Conservation (phyloP, 2,329 filamentous ascomycete genomes). For the Arachnopeziza araneosa region DNA sequence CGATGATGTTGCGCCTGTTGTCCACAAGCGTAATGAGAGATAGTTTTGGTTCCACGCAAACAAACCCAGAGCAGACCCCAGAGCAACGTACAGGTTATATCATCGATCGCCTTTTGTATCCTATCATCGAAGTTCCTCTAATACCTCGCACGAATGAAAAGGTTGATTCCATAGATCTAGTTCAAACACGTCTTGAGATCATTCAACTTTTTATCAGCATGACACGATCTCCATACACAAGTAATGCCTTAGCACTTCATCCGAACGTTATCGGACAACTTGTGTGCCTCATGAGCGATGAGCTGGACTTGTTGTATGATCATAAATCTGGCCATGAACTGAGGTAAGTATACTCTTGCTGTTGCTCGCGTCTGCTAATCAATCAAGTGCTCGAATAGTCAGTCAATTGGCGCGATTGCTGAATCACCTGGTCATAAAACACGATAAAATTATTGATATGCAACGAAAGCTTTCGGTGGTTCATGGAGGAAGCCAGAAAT, state of each 20-base stretch:
- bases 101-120: slow-evolving; percentile 35
- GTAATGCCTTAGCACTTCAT: slow-evolving; percentile 61
- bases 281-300: slow-evolving; percentile 69
- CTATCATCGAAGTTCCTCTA: slow-evolving; percentile 39
- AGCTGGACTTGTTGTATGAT: slow-evolving; percentile 57
- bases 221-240: slow-evolving; percentile 56
- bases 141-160: slow-evolving; percentile 21
- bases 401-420: slow-evolving; percentile 57
- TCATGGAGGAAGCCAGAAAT: slow-evolving; percentile 72
- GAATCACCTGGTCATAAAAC: slow-evolving; percentile 52
- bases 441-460: slow-evolving; percentile 61
- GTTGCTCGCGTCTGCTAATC: not conserved
- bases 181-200: slow-evolving; percentile 29
- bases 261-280: slow-evolving; percentile 67
- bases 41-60: slow-evolving; percentile 61
- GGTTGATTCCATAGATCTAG: slow-evolving; percentile 20
- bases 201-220: slow-evolving; percentile 55
- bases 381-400: slow-evolving; percentile 40
- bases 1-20: slow-evolving; percentile 59
- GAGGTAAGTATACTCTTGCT: slow-evolving; percentile 30
- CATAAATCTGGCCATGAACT: slow-evolving; percentile 34
- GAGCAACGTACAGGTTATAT: slow-evolving; percentile 34
- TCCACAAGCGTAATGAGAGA: slow-evolving; percentile 57
- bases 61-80: slow-evolving; percentile 18
- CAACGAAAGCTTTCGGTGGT: slow-evolving; percentile 65